These are phyloP conservation scores for Hypoxylon fragiforme DNA, from an alignment of 495 filamentous ascomycete genomes.

Conservation along the genomic window DNA sequence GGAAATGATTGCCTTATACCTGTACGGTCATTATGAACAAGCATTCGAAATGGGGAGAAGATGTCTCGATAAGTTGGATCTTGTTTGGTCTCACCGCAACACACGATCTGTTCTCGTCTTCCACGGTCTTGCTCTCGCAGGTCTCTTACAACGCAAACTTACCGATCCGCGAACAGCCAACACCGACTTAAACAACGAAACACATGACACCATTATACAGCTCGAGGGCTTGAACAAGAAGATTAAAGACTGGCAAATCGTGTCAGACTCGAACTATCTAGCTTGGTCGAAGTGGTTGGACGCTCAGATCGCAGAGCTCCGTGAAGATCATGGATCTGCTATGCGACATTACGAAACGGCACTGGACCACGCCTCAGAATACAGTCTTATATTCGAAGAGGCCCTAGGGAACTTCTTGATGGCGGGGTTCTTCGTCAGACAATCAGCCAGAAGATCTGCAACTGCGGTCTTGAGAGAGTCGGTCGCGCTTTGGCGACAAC, in stretches of 20 bases:
- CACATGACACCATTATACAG: slow-evolving; percentile 58
- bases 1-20: slow-evolving; percentile 70
- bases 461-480: slow-evolving; percentile 71
- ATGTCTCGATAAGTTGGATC: slow-evolving; percentile 59
- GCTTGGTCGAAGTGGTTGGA: slow-evolving; percentile 76
- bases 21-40: slow-evolving; percentile 73
- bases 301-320: slow-evolving; percentile 70
- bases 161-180: slow-evolving; percentile 54
- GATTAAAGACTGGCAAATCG: slow-evolving; percentile 67
- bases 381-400: slow-evolving; percentile 78
- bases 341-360: slow-evolving; percentile 73
- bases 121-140: slow-evolving; percentile 69
- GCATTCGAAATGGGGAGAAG: slow-evolving; percentile 67
- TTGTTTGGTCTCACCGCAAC: slow-evolving; percentile 74
- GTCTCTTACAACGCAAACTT: slow-evolving; percentile 63
- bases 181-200: slow-evolving; percentile 53
- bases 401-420: slow-evolving; percentile 77
- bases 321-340: slow-evolving; percentile 61
- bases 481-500: slow-evolving; percentile 70
- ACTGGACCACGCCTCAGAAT: slow-evolving; percentile 76
- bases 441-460: slow-evolving; percentile 72
- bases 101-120: slow-evolving; percentile 65
- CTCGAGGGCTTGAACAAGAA: slow-evolving; percentile 59
- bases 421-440: slow-evolving; percentile 73
- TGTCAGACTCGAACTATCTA: slow-evolving; percentile 78